Percentiles rank a stretch among this genome's conserved stretches.
phyloP scores from a whole-genome alignment of 1,284 basidiomycete species.

The Cystobasidium slooffiae region DNA sequence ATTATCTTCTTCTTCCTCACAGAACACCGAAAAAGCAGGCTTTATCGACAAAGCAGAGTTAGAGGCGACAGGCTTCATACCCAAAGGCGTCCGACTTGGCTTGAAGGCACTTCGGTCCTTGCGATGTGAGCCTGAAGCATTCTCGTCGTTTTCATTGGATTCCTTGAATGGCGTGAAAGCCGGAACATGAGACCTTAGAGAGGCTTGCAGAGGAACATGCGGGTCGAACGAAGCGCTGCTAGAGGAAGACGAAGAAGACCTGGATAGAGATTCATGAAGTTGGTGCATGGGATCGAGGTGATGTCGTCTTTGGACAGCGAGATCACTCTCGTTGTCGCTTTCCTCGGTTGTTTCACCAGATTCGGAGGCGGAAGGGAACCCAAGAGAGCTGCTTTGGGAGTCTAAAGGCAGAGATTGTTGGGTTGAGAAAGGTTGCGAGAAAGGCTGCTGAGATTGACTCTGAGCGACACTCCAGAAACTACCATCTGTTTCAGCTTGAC shows the following conservation, averaged over 20 bases:
- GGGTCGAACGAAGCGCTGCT: conserved; percentile 32
- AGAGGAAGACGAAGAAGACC: conserved; percentile 36
- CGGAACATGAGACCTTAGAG: conserved; percentile 1
- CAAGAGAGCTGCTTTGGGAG: conserved; percentile 35
- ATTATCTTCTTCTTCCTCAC: conserved; percentile 48
- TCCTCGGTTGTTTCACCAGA: conserved; percentile 42
- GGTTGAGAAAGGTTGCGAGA: conserved; percentile 28
- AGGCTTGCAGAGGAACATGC: conserved; percentile 31
- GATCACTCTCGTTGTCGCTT: conserved; percentile 35
- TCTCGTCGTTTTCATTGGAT: conserved; percentile 33
- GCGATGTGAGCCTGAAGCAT: conserved; percentile 33
- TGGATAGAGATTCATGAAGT: conserved; percentile 8
- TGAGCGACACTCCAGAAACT: conserved; percentile 43
- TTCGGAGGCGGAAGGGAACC: conserved; percentile 29
- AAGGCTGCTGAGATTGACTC: conserved; percentile 37
- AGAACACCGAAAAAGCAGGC: conserved; percentile 54
- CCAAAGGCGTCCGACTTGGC: conserved; percentile 46
- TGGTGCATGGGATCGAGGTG: conserved; percentile 1
- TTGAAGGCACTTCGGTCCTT: conserved; percentile 47
- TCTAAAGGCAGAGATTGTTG: conserved; percentile 29
- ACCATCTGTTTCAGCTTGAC: conserved; percentile 43
- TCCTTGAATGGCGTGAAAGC: conserved; percentile 19
- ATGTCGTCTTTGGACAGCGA: neutral
- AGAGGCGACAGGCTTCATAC: conserved; percentile 38
- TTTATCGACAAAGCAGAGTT: conserved; percentile 39